Percentiles rank a stretch among this genome's conserved stretches.
phyloP scores from a whole-genome alignment of 441 rosid species.

The Gossypium gossypioides region DNA sequence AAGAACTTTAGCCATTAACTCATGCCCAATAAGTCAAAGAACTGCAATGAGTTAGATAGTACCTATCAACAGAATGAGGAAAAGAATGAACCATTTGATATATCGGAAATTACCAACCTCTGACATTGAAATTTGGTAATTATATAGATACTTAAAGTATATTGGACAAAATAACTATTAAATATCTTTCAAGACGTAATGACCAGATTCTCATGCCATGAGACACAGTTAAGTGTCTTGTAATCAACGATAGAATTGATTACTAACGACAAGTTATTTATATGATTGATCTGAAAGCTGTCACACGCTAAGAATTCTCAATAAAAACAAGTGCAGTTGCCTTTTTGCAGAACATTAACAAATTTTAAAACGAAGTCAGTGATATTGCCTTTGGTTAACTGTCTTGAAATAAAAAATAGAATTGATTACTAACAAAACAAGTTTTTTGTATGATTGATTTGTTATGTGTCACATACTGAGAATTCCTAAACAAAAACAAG shows the following conservation, averaged over 20 bases:
- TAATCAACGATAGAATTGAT: background rate
- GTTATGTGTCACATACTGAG: background rate
- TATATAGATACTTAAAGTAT: constrained; percentile 7
- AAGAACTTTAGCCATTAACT: constrained; percentile 3
- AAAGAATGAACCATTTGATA: constrained; percentile 4
- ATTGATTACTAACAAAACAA: background rate
- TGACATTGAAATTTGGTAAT: constrained; percentile 4
- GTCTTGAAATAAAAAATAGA: background rate
- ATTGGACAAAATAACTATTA: background rate
- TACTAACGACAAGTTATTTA: background rate
- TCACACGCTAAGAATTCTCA: background rate
- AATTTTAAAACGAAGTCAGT: constrained; percentile 12
- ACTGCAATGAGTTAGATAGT: background rate
- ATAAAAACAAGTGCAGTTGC: background rate
- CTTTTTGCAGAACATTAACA: background rate
- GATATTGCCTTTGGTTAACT: constrained; percentile 35
- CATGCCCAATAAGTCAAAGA: background rate
- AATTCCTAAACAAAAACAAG: background rate
- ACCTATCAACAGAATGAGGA: background rate
- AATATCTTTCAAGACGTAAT: constrained; percentile 6
- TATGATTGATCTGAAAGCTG: constrained; percentile 4
- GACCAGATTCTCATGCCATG: background rate
- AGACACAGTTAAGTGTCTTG: background rate
- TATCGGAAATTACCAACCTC: background rate
- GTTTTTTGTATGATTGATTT: background rate